These are phyloP conservation scores for Circinella minor DNA, from an alignment of 371 early-diverging fungal species.

Conservation along the genomic window DNA sequence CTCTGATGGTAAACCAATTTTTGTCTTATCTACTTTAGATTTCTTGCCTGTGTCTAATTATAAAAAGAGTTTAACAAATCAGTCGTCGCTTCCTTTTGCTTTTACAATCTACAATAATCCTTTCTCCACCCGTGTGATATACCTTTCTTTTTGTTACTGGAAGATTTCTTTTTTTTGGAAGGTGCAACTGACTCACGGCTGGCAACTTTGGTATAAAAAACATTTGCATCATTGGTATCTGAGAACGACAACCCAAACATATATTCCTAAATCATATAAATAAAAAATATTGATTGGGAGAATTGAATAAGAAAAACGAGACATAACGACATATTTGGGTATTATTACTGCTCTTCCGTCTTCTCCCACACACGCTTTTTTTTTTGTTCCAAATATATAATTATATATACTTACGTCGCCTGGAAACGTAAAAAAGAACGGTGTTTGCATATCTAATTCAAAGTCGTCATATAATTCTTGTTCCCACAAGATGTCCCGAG, in stretches of 20 bases:
- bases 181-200: conserved; percentile 51
- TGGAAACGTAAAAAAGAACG: conserved; percentile 87
- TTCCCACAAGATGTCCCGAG: conserved; percentile 79
- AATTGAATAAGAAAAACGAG: neutral
- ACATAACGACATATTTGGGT: too few relatives aligned
- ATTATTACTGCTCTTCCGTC: too few relatives aligned
- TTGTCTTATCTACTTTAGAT: conserved; percentile 71
- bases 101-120: too few relatives aligned
- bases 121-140: neutral
- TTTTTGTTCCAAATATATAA: neutral
- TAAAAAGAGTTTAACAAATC: too few relatives aligned
- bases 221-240: conserved; percentile 79
- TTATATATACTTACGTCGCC: conserved; percentile 66
- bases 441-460: conserved; percentile 71
- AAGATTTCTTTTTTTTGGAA: conserved; percentile 48
- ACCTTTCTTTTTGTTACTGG: conserved; percentile 27
- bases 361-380: neutral
- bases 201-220: conserved; percentile 73
- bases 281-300: too few relatives aligned
- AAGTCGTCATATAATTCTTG: conserved; percentile 82
- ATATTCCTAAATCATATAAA: conserved; percentile 53
- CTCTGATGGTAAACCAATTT: conserved; percentile 79
- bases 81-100: too few relatives aligned
- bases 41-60: conserved; percentile 34
- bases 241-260: conserved; percentile 88